Percentiles rank a stretch among this genome's conserved stretches.
Conservation (phyloP, 2,329 filamentous ascomycete genomes). For the Lasiodiplodia theobromae region DNA sequence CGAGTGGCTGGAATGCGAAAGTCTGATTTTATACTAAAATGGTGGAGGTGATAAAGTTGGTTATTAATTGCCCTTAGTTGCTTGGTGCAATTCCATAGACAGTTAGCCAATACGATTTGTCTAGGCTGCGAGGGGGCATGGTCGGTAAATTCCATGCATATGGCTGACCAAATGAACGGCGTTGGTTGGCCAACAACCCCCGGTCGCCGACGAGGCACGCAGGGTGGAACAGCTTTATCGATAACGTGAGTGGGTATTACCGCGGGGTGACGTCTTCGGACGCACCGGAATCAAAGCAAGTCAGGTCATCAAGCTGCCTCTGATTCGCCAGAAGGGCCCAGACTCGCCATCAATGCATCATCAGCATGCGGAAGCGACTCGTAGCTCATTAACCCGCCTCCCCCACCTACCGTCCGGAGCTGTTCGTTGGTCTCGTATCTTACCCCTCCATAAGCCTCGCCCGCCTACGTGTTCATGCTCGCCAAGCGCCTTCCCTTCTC, state of each 20-base stretch:
- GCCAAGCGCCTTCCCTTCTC: conserved; percentile 12
- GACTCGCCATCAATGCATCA: conserved; percentile 21
- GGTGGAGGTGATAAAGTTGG: no score
- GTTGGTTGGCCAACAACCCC: no score
- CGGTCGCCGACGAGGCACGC: no score
- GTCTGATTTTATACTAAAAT: no score
- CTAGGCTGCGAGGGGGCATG: no score
- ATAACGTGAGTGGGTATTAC: neutral
- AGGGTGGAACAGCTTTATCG: no score
- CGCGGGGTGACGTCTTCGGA: conserved; percentile 18
- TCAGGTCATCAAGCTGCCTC: conserved; percentile 26
- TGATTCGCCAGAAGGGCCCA: conserved; percentile 21
- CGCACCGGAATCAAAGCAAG: neutral
- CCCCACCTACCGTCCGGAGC: conserved; percentile 15
- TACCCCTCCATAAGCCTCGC: conserved; percentile 25
- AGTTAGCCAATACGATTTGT: no score
- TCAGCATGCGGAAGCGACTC: conserved; percentile 16
- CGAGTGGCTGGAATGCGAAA: no score
- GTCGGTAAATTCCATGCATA: no score
- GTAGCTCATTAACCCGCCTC: conserved; percentile 8
- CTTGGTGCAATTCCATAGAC: no score
- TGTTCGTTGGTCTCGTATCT: conserved; percentile 17
- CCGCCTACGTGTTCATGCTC: conserved; percentile 27
- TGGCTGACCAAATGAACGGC: no score
- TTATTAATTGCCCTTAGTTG: no score